Conservation (phyloP, 2,329 filamentous ascomycete genomes). For the Neurospora crassa region DNA sequence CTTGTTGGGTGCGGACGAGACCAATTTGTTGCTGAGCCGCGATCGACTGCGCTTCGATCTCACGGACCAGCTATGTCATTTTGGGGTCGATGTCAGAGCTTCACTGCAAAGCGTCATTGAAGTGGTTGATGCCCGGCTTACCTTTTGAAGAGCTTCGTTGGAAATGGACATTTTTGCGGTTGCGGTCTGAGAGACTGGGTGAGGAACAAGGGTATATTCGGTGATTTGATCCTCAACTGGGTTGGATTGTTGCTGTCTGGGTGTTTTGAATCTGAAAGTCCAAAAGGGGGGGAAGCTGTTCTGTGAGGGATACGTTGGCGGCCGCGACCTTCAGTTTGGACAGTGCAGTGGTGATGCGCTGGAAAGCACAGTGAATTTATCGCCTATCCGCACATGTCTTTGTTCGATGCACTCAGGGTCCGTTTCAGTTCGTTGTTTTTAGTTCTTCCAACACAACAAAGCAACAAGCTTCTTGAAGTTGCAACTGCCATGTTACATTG, state of each 20-base stretch:
- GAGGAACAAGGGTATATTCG: neutral
- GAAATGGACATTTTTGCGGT: conserved; percentile 70
- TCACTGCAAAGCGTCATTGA: neutral
- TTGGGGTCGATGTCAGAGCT: conserved; percentile 3
- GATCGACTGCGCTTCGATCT: conserved; percentile 85
- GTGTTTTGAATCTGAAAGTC: neutral
- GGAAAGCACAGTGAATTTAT: neutral
- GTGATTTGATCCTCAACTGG: neutral
- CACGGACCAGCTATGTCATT: conserved; percentile 65
- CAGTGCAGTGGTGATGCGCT: neutral
- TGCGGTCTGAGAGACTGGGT: neutral
- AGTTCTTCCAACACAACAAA: neutral
- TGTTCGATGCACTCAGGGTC: neutral
- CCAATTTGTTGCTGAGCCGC: conserved; percentile 87
- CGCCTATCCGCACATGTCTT: neutral
- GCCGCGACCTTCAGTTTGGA: neutral
- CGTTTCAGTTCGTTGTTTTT: neutral
- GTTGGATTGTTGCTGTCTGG: neutral
- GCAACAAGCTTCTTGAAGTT: neutral
- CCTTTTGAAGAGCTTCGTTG: conserved; percentile 91
- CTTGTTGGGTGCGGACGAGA: conserved; percentile 75
- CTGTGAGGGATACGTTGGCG: neutral
- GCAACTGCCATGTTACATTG: neutral
- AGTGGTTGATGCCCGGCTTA: conserved; percentile 26
- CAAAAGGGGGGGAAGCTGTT: neutral